phyloP scores from a whole-genome alignment of 2,329 filamentous ascomycete species.

The Diplodia corticola region DNA sequence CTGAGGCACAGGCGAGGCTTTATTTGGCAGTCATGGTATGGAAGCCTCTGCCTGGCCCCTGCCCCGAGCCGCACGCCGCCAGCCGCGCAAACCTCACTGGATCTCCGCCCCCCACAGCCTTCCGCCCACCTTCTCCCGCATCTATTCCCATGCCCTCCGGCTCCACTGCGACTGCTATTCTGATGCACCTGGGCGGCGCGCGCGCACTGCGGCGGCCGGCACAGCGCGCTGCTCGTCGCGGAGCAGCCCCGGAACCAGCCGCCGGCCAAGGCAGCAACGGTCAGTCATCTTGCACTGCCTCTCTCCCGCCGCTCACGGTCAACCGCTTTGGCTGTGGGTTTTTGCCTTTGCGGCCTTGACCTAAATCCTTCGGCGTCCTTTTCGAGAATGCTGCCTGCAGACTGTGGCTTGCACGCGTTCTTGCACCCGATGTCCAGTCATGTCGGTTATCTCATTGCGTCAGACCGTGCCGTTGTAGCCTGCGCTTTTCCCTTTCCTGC shows the following conservation, averaged over 20 bases:
- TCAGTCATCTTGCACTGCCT: constrained; percentile 16
- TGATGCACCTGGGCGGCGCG: neutral
- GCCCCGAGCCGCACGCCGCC: neutral
- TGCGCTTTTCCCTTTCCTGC: neutral
- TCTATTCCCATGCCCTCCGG: neutral
- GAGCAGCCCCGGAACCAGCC: neutral
- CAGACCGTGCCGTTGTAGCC: neutral
- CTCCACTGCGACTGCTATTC: constrained; percentile 14
- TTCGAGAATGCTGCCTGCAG: neutral
- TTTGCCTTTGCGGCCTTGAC: constrained; percentile 8
- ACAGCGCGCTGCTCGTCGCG: neutral
- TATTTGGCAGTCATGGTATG: constrained; percentile 13
- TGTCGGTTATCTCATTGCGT: constrained; percentile 4
- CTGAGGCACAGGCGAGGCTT: neutral
- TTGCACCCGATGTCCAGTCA: constrained; percentile 14
- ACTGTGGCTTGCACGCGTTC: neutral
- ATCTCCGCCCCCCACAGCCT: constrained; percentile 14
- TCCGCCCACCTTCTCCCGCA: neutral
- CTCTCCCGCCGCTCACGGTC: neutral
- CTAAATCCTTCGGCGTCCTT: constrained; percentile 19
- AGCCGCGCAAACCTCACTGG: neutral
- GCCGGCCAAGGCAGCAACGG: constrained; percentile 13
- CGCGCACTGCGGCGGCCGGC: neutral
- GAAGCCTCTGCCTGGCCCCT: constrained; percentile 5
- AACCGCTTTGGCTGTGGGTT: neutral